Evolutionary conservation across 768 basidiomycete species (phyloP), one percentile per base, ranked within the genome.

Genomic region (Lactifluus hygrophoroides): DNA sequence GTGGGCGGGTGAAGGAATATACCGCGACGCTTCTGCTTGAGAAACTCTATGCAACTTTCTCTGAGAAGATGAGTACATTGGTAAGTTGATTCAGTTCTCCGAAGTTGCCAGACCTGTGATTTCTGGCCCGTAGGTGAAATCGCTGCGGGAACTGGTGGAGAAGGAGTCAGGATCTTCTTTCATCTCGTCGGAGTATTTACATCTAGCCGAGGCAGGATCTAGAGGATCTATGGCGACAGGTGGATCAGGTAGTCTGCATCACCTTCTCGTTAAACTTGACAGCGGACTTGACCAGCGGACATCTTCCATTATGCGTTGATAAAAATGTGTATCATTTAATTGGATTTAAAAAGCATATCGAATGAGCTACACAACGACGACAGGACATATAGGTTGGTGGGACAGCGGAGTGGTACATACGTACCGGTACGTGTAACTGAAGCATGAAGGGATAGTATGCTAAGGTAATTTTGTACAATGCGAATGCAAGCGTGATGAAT

Each of bases 1-100:
- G 77, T 21, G 78, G 75, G 1, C 72, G 77, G 19, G 46, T 86
- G 63, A 71, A 82, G 60, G 88, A 90, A 63, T 82, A 86, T 65
- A 74, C 81, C 57, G 88, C 85, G n/a, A 78, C 77, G 5, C 74
- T 76, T 1, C 56, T 73, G 60, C 72, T 89, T 3, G 80, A 81
- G 46, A 76, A 80, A 8, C 70, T 88, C 4, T 80, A 77, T 62
- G 55, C 65, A 6, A 74, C 75, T 51, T 88, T 88, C 66, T 72
- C 75, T 19, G 68, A 69, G 35, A 85, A 79, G 66, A 80, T 86
- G 75, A 64, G 72, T 0, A 75, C 73, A 2, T 66, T 90, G 69
- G 88, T 89, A 61, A 62, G 85, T 73, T 27, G 21, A 40, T 14
- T 25, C 6, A 53, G 48, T 25, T 8, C 42, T 32, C 21, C 10